A percentile compares a stretch with the other conserved stretches of the same genome.
Conservation (phyloP, 2,329 filamentous ascomycete genomes). For the Lasiodiplodia theobromae region DNA sequence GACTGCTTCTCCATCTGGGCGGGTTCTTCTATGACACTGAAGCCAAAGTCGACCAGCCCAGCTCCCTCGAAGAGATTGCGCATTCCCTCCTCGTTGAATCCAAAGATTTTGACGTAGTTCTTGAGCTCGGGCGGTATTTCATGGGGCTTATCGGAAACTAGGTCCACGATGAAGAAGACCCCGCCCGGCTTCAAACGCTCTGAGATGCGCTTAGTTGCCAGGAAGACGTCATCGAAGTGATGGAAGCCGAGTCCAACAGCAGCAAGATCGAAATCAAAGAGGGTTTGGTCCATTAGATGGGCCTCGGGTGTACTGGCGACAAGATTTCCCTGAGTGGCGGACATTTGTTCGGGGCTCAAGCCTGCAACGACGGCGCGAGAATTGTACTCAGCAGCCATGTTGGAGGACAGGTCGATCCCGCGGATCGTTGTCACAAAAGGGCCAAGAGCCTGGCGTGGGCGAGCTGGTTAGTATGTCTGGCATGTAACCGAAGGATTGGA, state of each 20-base stretch:
- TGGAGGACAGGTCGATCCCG: slow-evolving; percentile 74
- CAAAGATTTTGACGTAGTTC: slow-evolving; percentile 68
- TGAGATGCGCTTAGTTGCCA: slow-evolving; percentile 66
- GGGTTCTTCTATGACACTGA: slow-evolving; percentile 61
- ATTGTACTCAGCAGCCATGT: slow-evolving; percentile 75
- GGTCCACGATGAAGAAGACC: slow-evolving; percentile 72
- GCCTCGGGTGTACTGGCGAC: slow-evolving; percentile 39
- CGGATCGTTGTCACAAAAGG: slow-evolving; percentile 68
- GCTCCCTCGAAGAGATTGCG: slow-evolving; percentile 68
- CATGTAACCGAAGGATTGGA: slow-evolving; percentile 1
- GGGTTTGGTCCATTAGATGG: slow-evolving; percentile 40
- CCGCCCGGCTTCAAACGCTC: slow-evolving; percentile 71
- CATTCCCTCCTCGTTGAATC: slow-evolving; percentile 69
- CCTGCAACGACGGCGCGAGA: slow-evolving; percentile 52
- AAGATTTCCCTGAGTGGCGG: slow-evolving; percentile 46
- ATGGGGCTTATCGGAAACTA: slow-evolving; percentile 52
- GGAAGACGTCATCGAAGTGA: slow-evolving; percentile 64
- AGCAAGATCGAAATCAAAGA: slow-evolving; percentile 52
- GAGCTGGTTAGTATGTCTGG: slow-evolving; percentile 8
- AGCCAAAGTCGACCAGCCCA: slow-evolving; percentile 64
- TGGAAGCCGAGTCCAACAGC: slow-evolving; percentile 55
- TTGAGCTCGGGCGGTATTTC: slow-evolving; percentile 43
- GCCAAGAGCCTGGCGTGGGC: slow-evolving; percentile 59
- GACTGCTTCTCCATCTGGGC: slow-evolving; percentile 49
- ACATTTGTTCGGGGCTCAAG: slow-evolving; percentile 34